phyloP scores from a whole-genome alignment of 2,329 filamentous ascomycete genomes.

The Nemania abortiva region DNA sequence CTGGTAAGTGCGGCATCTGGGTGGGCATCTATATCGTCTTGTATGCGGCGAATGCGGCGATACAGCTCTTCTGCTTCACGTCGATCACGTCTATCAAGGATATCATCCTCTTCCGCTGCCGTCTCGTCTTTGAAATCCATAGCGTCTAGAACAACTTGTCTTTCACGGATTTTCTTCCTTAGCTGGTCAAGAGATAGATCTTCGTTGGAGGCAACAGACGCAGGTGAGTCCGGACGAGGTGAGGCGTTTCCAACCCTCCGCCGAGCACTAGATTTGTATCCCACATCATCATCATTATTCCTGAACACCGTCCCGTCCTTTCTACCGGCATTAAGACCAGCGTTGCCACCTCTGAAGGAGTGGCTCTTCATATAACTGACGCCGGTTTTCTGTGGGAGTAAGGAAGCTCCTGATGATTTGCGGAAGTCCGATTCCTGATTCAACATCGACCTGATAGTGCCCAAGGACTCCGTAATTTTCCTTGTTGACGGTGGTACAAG shows the following conservation, averaged over 20 bases:
- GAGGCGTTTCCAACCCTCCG: slow-evolving; percentile 82
- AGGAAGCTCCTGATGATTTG: slow-evolving; percentile 87
- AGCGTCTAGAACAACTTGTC: slow-evolving; percentile 92
- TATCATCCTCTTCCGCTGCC: slow-evolving; percentile 88
- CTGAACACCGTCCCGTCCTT: slow-evolving; percentile 98
- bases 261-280: slow-evolving; percentile 93
- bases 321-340: slow-evolving; percentile 69
- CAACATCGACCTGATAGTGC: slow-evolving; percentile 89
- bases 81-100: slow-evolving; percentile 88
- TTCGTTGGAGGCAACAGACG: slow-evolving; percentile 76
- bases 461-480: slow-evolving; percentile 92
- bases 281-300: slow-evolving; percentile 93
- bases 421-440: slow-evolving; percentile 89
- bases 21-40: slow-evolving; percentile 94
- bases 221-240: slow-evolving; percentile 82
- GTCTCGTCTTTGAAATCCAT: slow-evolving; percentile 97
- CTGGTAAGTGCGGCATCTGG: slow-evolving; percentile 79
- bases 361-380: slow-evolving; percentile 97
- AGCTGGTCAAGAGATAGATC: slow-evolving; percentile 89
- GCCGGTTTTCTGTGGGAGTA: slow-evolving; percentile 96
- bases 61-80: slow-evolving; percentile 95
- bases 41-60: slow-evolving; percentile 87
- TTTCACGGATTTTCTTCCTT: slow-evolving; percentile 91
- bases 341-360: slow-evolving; percentile 80
- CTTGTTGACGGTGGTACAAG: slow-evolving; percentile 94